Percentiles rank a stretch among this genome's conserved stretches.
These are phyloP conservation scores for Diaporthe vexans DNA, from an alignment of 2,329 filamentous ascomycete genomes.

Conservation along the genomic window DNA sequence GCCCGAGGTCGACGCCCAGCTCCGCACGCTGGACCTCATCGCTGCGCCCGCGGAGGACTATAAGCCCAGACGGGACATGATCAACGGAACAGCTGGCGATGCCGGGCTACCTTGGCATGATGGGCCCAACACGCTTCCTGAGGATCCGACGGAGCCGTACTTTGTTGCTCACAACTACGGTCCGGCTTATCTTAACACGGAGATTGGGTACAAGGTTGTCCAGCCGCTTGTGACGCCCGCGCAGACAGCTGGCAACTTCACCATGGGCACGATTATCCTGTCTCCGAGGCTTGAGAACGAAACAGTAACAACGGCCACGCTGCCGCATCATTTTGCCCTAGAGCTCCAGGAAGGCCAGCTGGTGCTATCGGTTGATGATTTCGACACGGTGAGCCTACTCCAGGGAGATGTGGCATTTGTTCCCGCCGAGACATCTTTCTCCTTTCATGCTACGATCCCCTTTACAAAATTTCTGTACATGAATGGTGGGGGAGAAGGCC, in stretches of 20 bases:
- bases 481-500: neutral
- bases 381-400: neutral
- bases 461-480: conserved; percentile 5
- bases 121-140: neutral
- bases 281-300: neutral
- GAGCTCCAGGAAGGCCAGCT: conserved; percentile 12
- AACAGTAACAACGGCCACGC: neutral
- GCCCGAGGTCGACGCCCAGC: conserved; percentile 13
- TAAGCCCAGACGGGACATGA: neutral
- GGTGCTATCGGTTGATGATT: neutral
- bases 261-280: conserved; percentile 3
- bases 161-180: conserved; percentile 5
- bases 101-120: neutral
- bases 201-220: neutral
- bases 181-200: neutral
- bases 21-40: conserved; percentile 9
- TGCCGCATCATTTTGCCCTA: neutral
- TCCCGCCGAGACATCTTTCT: neutral
- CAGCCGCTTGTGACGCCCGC: conserved; percentile 7
- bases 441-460: neutral
- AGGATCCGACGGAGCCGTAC: conserved; percentile 11
- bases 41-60: conserved; percentile 5
- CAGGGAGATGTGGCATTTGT: neutral
- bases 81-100: conserved; percentile 2
- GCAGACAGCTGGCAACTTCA: conserved; percentile 6